These are phyloP conservation scores for Penicillium alfredii DNA, from an alignment of 495 filamentous ascomycete genomes.

Conservation along the genomic window DNA sequence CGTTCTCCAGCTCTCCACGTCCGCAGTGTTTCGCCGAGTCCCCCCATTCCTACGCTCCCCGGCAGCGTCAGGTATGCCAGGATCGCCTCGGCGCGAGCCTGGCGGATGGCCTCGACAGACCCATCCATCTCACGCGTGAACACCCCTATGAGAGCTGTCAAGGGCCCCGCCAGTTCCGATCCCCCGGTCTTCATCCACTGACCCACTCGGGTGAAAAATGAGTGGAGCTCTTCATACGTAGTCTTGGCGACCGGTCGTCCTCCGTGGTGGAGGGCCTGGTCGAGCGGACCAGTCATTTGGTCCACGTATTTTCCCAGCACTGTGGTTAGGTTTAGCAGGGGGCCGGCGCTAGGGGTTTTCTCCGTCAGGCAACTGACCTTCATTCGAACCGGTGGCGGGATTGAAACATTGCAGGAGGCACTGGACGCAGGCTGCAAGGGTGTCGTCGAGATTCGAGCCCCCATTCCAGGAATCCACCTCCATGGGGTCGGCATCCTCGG, in stretches of 20 bases:
- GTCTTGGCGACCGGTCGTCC: constrained; percentile 38
- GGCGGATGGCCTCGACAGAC: constrained; percentile 37
- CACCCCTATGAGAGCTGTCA: constrained; percentile 28
- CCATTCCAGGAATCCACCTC: constrained; percentile 52
- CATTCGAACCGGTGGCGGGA: constrained; percentile 20
- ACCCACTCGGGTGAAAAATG: constrained; percentile 33
- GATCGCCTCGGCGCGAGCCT: constrained; percentile 35
- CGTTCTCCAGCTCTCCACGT: constrained; percentile 35
- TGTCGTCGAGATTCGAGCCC: constrained; percentile 32
- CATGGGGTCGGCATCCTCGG: constrained; percentile 58
- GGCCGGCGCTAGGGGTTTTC: constrained; percentile 26
- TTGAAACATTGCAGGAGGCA: constrained; percentile 44
- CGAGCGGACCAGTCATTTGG: constrained; percentile 26
- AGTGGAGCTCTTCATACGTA: constrained; percentile 39
- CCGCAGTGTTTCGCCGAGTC: constrained; percentile 17
- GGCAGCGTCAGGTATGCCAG: constrained; percentile 33
- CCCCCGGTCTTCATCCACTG: constrained; percentile 23
- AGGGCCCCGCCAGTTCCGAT: constrained; percentile 17
- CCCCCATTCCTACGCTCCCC: constrained; percentile 23
- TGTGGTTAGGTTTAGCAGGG: constrained; percentile 27
- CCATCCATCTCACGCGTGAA: constrained; percentile 32
- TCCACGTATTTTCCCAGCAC: constrained; percentile 28
- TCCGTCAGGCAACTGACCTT: constrained; percentile 27
- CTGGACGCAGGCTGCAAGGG: constrained; percentile 41
- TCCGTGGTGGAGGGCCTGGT: constrained; percentile 30